phyloP scores from a whole-genome alignment of 768 basidiomycete species.

The Neoboletus brunneissimus region DNA sequence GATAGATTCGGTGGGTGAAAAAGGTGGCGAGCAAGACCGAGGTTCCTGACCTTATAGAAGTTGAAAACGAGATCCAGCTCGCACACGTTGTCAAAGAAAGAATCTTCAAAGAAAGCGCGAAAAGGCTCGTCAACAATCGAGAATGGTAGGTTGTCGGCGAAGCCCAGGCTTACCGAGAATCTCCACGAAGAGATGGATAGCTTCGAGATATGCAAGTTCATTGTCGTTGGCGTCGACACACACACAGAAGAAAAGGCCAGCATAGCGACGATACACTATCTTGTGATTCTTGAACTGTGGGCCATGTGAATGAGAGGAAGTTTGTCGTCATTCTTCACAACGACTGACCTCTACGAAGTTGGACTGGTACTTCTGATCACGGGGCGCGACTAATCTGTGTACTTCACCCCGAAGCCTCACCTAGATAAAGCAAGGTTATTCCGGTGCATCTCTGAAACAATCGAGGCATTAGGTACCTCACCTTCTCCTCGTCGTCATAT shows the following conservation, averaged over 20 bases:
- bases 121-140: neutral
- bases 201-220: conserved; percentile 94
- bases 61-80: conserved; percentile 98
- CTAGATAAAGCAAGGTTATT: conserved; percentile 37
- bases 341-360: conserved; percentile 95
- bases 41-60: conserved; percentile 79
- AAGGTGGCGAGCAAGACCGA: neutral
- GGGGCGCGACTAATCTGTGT: conserved; percentile 89
- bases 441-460: neutral
- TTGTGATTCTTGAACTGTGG: conserved; percentile 94
- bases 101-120: conserved; percentile 51
- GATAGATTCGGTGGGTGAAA: neutral
- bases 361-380: conserved; percentile 98
- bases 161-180: conserved; percentile 69
- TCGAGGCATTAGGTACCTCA: conserved; percentile 28
- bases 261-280: conserved; percentile 94
- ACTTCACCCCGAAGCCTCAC: conserved; percentile 95
- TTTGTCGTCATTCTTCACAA: neutral
- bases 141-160: neutral
- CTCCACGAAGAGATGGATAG: conserved; percentile 97
- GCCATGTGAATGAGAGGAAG: conserved; percentile 5
- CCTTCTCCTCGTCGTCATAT: conserved; percentile 99
- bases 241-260: conserved; percentile 95
- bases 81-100: conserved; percentile 99
- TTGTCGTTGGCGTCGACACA: conserved; percentile 99